Evolutionary conservation across 2,329 filamentous ascomycete species (phyloP).

Genomic region (Pseudogymnoascus sp.): DNA sequence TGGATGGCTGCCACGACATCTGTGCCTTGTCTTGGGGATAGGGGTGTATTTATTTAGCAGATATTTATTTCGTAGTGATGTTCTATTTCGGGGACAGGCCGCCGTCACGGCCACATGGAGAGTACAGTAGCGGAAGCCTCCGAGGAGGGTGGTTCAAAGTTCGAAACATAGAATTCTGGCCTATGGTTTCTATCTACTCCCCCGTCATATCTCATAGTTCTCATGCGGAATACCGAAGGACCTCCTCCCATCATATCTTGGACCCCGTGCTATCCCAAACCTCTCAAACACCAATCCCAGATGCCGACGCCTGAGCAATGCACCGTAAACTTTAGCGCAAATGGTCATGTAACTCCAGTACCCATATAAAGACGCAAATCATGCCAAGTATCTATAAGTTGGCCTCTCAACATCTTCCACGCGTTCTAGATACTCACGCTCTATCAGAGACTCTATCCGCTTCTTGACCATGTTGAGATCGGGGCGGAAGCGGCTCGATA

Average conservation of each 20-base stretch:
- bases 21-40: background rate
- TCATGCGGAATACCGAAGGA: background rate
- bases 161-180: background rate
- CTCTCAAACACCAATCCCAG: conserved; percentile 1
- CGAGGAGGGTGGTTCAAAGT: background rate
- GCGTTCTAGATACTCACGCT: conserved; percentile 70
- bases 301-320: background rate
- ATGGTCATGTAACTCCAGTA: conserved; percentile 2
- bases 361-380: conserved; percentile 18
- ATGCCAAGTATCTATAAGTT: conserved; percentile 67
- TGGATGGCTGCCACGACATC: background rate
- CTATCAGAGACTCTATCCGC: conserved; percentile 70
- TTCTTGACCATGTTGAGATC: conserved; percentile 73
- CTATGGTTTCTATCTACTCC: background rate
- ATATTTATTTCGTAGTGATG: background rate
- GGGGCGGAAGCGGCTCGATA: conserved; percentile 64
- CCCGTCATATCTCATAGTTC: conserved; percentile 2
- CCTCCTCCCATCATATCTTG: background rate
- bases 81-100: background rate
- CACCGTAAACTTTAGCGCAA: background rate
- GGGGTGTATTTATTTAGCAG: background rate
- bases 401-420: conserved; percentile 57
- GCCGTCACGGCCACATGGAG: background rate
- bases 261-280: background rate
- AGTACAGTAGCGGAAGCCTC: too few relatives aligned